Percentiles rank a stretch among this genome's conserved stretches.
Evolutionary conservation across 2,329 filamentous ascomycete species (phyloP).

Genomic region (Stachybotrys chlorohalonatus): DNA sequence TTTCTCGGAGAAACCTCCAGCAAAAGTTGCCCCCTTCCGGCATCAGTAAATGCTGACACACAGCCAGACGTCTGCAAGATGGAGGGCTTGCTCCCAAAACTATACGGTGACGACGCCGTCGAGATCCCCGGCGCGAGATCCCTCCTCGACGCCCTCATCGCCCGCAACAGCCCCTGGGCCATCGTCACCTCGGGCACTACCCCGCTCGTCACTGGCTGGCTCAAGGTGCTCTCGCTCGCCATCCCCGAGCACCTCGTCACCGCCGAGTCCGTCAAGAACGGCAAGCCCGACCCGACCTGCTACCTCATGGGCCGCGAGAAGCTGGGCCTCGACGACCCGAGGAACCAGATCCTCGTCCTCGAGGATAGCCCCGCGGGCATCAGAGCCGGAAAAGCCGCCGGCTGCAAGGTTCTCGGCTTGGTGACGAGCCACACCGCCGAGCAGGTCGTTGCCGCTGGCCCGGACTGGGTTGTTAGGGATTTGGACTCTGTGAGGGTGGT

Average conservation of each 20-base stretch:
- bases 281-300: constrained; percentile 70
- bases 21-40: too few species aligned
- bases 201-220: constrained; percentile 63
- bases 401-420: constrained; percentile 76
- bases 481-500: constrained; percentile 63
- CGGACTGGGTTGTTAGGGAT: constrained; percentile 81
- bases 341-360: constrained; percentile 59
- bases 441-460: constrained; percentile 64
- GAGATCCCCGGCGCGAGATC: constrained; percentile 78
- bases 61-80: constrained; percentile 63
- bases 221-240: constrained; percentile 56
- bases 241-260: constrained; percentile 59
- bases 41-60: neutral
- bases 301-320: constrained; percentile 59
- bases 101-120: constrained; percentile 67
- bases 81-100: constrained; percentile 68
- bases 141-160: constrained; percentile 59
- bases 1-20: too few species aligned
- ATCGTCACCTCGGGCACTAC: constrained; percentile 72
- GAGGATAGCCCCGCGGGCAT: constrained; percentile 89
- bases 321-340: constrained; percentile 41
- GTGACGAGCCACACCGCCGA: constrained; percentile 72
- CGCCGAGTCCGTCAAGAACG: constrained; percentile 65
- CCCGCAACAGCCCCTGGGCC: constrained; percentile 62
- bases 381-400: constrained; percentile 72